Conservation (phyloP, 495 filamentous ascomycete genomes). For the Immersiella caudata region DNA sequence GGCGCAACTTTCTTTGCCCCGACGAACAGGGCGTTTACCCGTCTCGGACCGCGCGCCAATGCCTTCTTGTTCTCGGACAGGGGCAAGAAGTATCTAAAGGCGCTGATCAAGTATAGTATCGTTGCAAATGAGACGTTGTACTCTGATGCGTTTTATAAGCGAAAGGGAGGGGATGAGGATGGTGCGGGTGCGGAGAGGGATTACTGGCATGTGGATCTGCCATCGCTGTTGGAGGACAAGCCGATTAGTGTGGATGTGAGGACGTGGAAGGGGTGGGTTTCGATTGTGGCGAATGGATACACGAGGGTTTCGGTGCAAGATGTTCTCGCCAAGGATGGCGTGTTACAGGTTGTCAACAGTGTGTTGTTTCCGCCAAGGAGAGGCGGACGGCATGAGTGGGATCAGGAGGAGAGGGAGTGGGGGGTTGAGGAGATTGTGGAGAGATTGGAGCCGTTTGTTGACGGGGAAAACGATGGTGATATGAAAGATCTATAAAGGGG, state of each 20-base stretch:
- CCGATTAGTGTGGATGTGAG: slow-evolving; percentile 67
- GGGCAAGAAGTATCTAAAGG: slow-evolving; percentile 70
- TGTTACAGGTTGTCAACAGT: slow-evolving; percentile 69
- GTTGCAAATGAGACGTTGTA: slow-evolving; percentile 77
- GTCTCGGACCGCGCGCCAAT: slow-evolving; percentile 68
- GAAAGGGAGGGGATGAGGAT: slow-evolving; percentile 20
- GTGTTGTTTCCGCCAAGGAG: slow-evolving; percentile 75
- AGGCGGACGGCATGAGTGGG: neutral
- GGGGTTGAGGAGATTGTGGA: slow-evolving; percentile 32
- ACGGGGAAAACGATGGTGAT: slow-evolving; percentile 8
- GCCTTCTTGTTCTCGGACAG: slow-evolving; percentile 75
- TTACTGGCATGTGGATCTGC: slow-evolving; percentile 63
- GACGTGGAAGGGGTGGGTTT: slow-evolving; percentile 62
- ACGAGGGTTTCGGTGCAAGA: slow-evolving; percentile 62
- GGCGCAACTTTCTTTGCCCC: slow-evolving; percentile 74
- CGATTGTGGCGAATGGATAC: slow-evolving; percentile 72
- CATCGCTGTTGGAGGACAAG: slow-evolving; percentile 63
- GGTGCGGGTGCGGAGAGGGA: slow-evolving; percentile 22
- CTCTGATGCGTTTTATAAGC: slow-evolving; percentile 72
- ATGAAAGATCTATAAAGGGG: slow-evolving; percentile 24
- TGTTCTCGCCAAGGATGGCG: slow-evolving; percentile 70
- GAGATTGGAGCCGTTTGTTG: slow-evolving; percentile 35
- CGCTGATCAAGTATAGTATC: slow-evolving; percentile 77
- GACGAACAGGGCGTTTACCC: slow-evolving; percentile 71
- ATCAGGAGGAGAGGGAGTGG: slow-evolving; percentile 16